Percentiles rank a stretch among this genome's conserved stretches.
Conservation (phyloP, 2,329 filamentous ascomycete species). For the Diaporthe velutina region DNA sequence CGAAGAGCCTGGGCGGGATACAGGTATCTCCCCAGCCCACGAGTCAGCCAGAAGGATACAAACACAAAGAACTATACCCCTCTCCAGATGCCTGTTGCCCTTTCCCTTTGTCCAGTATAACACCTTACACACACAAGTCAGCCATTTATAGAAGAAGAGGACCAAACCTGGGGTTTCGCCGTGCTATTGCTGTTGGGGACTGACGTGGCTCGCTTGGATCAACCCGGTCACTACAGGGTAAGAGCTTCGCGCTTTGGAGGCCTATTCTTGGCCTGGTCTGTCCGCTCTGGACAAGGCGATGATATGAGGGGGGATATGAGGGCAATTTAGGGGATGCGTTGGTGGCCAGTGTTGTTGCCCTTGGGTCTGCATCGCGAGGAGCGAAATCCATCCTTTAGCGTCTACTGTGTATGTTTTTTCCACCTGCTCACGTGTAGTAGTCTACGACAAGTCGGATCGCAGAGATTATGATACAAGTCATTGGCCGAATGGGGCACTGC, state of each 20-base stretch:
- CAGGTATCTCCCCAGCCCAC: constrained; percentile 28
- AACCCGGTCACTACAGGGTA: background rate
- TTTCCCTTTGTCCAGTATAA: constrained; percentile 38
- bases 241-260: constrained; percentile 17
- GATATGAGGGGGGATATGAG: background rate
- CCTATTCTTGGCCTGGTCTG: background rate
- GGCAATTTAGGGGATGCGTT: background rate
- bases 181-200: constrained; percentile 20
- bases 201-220: constrained; percentile 36
- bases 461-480: constrained; percentile 33
- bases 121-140: constrained; percentile 22
- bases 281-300: constrained; percentile 5
- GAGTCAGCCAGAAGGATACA: constrained; percentile 34
- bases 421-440: constrained; percentile 36
- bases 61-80: constrained; percentile 36
- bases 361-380: constrained; percentile 34
- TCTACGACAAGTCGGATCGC: constrained; percentile 31
- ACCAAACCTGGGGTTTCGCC: constrained; percentile 24
- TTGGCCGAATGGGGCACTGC: background rate
- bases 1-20: constrained; percentile 29
- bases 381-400: constrained; percentile 32
- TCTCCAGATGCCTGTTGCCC: constrained; percentile 32
- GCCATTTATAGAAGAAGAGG: constrained; percentile 36
- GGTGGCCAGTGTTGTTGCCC: constrained; percentile 6
- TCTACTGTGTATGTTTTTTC: constrained; percentile 33